A percentile compares a stretch with the other conserved stretches of the same genome.
phyloP scores from a whole-genome alignment of 2,329 filamentous ascomycete genomes.

The Colletotrichum tropicale region DNA sequence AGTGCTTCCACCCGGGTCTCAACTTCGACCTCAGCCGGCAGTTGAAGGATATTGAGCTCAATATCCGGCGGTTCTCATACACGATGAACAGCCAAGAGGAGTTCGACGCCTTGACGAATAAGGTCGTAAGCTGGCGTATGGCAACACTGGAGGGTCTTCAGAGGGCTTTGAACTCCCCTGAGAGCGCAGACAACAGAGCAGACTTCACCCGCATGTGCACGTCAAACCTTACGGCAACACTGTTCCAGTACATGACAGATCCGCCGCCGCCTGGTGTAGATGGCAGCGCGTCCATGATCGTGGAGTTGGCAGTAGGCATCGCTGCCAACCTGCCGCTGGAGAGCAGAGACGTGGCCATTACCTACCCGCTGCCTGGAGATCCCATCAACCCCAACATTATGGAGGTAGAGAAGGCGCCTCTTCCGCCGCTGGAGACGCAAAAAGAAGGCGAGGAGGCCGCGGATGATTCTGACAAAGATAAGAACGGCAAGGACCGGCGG shows the following conservation, averaged over 20 bases:
- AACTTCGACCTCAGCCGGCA: slow-evolving; percentile 77
- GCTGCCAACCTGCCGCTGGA: slow-evolving; percentile 87
- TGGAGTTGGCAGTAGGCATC: slow-evolving; percentile 88
- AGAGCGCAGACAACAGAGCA: slow-evolving; percentile 69
- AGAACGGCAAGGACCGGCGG: slow-evolving; percentile 41
- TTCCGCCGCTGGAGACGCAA: slow-evolving; percentile 62
- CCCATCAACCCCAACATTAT: slow-evolving; percentile 74
- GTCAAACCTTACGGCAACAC: slow-evolving; percentile 67
- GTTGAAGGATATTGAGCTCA: slow-evolving; percentile 86
- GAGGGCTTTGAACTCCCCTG: slow-evolving; percentile 68
- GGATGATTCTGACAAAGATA: slow-evolving; percentile 47
- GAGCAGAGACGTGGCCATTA: slow-evolving; percentile 86
- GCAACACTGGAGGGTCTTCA: slow-evolving; percentile 91
- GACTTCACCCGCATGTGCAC: slow-evolving; percentile 75
- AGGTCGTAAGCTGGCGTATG: slow-evolving; percentile 91
- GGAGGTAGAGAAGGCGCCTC: slow-evolving; percentile 79
- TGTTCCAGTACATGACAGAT: slow-evolving; percentile 77
- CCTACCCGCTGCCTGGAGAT: slow-evolving; percentile 82
- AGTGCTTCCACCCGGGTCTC: slow-evolving; percentile 89
- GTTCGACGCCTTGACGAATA: slow-evolving; percentile 83
- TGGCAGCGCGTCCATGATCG: slow-evolving; percentile 88
- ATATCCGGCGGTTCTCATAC: slow-evolving; percentile 80
- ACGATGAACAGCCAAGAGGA: slow-evolving; percentile 81
- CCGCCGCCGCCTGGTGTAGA: slow-evolving; percentile 83
- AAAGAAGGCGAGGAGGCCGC: slow-evolving; percentile 45